Conservation (phyloP, 805 yeast species). For the Saccharomyces paradoxus region DNA sequence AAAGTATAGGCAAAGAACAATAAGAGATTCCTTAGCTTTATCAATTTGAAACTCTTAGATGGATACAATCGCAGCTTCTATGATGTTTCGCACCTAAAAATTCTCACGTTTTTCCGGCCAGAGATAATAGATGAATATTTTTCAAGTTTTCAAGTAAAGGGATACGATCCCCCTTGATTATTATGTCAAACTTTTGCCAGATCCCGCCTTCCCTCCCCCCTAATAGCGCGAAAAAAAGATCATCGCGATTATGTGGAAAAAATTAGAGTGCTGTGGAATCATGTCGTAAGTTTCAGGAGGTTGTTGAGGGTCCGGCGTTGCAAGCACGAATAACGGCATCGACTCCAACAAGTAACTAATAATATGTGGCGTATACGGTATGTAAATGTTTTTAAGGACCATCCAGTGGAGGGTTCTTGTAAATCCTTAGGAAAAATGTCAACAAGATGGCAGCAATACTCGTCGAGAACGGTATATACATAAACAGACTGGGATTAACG, state of each 20-base stretch:
- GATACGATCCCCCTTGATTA: not conserved
- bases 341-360: not conserved
- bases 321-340: not conserved
- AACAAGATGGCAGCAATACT: slow-evolving; percentile 11
- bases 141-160: not conserved
- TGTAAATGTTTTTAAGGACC: not conserved
- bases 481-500: slow-evolving; percentile 32
- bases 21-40: not conserved
- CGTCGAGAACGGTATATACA: slow-evolving; percentile 23
- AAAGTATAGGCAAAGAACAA: not conserved
- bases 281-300: not conserved
- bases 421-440: slow-evolving; percentile 14
- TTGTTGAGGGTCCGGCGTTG: not conserved
- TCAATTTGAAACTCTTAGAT: not conserved
- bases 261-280: not conserved
- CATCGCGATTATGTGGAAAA: not conserved
- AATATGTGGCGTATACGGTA: not conserved
- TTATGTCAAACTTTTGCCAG: not conserved
- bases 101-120: not conserved
- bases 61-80: not conserved
- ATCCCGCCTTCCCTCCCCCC: not conserved
- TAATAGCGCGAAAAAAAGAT: not conserved
- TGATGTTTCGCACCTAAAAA: not conserved
- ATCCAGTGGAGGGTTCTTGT: not conserved
- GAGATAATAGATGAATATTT: not conserved